Base-by-base conservation (phyloP, 2,329 filamentous ascomycete species). In the Colletotrichum ledebouriae region DNA sequence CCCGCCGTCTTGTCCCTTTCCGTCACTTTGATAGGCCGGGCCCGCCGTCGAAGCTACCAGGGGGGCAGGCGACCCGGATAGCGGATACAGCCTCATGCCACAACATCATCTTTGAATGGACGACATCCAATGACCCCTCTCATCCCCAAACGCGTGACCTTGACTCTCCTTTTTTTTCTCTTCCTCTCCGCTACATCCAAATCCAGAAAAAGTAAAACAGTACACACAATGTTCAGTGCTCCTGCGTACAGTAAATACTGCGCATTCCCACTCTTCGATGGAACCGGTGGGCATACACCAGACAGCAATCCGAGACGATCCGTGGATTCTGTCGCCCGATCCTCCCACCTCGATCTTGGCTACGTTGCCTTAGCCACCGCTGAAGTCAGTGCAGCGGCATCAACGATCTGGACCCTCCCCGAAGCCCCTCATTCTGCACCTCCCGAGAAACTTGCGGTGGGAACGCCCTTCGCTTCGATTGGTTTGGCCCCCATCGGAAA, bases 31-130 rank as follows among this genome's bases (percentile, higher is more conserved):
- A 60, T 56, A 59, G 55, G 55, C 17, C 53, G 49, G 22, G 4
- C n/a, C 53, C 46, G 20, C 57, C 57, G 49, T n/a, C 22, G 13
- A 29, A 29, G 29, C 29, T 50, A n/a, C 49, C 49, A 53, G 49
- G 37, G 37, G 47, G 59, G 47, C 49, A 17, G 17, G 33, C n/a
- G 37, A 25, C n/a, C 11, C 29, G 37, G 20, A 41, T 41, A 17
- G 37, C 25, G 15, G 6, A 29, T 6, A 17, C 46, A 68, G 42
- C 62, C 49, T 59, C 61, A 55, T 50, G 58, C 58, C 22, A 44
- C 50, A n/a, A 13, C 17, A 37, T 39, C 56, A 37, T 44, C 44
- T 42, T 59, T 65, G 49, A 59, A 55, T 50, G 37, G 66, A 66
- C 61, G 66, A 60, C 56, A 41, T 65, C 11, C 5, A 22, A 25